These are phyloP conservation scores for Globisporangium okanoganense DNA, from an alignment of 352 stramenopile genomes.

Conservation along the genomic window DNA sequence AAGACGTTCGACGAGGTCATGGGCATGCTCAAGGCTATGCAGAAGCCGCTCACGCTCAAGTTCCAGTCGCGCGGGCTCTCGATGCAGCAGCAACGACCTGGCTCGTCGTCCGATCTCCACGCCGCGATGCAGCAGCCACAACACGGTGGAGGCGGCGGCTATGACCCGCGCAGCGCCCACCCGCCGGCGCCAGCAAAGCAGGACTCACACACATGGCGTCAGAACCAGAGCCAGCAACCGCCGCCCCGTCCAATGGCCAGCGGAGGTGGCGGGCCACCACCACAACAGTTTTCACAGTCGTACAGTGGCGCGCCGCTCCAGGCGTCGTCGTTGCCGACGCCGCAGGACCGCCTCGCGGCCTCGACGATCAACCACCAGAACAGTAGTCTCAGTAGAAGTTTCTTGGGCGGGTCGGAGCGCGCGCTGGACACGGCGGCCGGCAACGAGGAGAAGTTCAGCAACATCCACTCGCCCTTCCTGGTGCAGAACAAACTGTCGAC, in stretches of 20 bases:
- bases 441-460: slow-evolving; percentile 85
- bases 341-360: slow-evolving; percentile 15
- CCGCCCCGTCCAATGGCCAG: slow-evolving; percentile 15
- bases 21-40: slow-evolving; percentile 84
- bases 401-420: slow-evolving; percentile 21
- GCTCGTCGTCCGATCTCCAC: slow-evolving; percentile 20
- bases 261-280: not conserved
- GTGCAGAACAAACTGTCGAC: slow-evolving; percentile 86
- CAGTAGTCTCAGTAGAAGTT: slow-evolving; percentile 68
- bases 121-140: slow-evolving; percentile 8
- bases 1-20: slow-evolving; percentile 88
- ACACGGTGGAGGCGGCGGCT: slow-evolving; percentile 16
- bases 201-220: slow-evolving; percentile 66
- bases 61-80: slow-evolving; percentile 51
- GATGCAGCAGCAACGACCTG: slow-evolving; percentile 16
- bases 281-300: slow-evolving; percentile 26
- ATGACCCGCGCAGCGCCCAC: slow-evolving; percentile 21
- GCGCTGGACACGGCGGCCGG: slow-evolving; percentile 33
- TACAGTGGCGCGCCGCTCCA: slow-evolving; percentile 25
- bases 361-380: slow-evolving; percentile 30
- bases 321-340: slow-evolving; percentile 21
- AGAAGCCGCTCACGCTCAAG: slow-evolving; percentile 81
- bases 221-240: slow-evolving; percentile 26
- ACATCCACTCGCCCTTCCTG: slow-evolving; percentile 83
- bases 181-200: slow-evolving; percentile 17